A percentile compares a stretch with the other conserved stretches of the same genome.
phyloP scores from a whole-genome alignment of 1,284 basidiomycete genomes.

The Phaffia rhodozyma region DNA sequence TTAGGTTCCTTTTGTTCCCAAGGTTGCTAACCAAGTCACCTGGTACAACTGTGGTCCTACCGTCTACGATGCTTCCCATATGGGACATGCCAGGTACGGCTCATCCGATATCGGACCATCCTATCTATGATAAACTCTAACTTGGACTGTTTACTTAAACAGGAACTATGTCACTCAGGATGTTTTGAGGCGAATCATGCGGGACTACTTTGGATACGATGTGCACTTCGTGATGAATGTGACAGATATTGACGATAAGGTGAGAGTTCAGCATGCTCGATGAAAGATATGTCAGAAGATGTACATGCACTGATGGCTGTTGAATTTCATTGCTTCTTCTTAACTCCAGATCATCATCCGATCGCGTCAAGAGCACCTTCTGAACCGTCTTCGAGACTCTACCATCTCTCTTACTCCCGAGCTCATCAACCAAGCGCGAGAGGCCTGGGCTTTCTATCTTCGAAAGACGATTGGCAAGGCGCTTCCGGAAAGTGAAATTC shows the following conservation, averaged over 20 bases:
- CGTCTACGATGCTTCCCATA: conserved; percentile 95
- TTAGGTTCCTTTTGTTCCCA: conserved; percentile 72
- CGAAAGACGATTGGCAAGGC: conserved; percentile 49
- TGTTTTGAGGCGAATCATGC: conserved; percentile 79
- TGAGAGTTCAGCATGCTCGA: conserved; percentile 32
- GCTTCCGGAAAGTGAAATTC: conserved; percentile 42
- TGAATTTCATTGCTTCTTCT: conserved; percentile 19
- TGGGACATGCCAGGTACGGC: conserved; percentile 90
- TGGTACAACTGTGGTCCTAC: conserved; percentile 99
- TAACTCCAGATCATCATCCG: conserved; percentile 67
- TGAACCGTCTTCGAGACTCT: conserved; percentile 46
- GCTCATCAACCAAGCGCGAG: conserved; percentile 48
- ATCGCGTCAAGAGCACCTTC: conserved; percentile 71
- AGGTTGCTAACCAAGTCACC: conserved; percentile 71
- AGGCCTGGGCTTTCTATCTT: conserved; percentile 55
- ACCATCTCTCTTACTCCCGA: conserved; percentile 42
- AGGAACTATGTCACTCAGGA: conserved; percentile 99
- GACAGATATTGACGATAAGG: conserved; percentile 99
- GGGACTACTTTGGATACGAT: conserved; percentile 94
- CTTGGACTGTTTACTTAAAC: conserved; percentile 12
- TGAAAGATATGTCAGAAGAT: conserved; percentile 10
- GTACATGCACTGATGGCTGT: neutral
- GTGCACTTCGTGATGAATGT: conserved; percentile 99
- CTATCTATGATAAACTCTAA: conserved; percentile 10
- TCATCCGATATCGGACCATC: conserved; percentile 12